phyloP scores from a whole-genome alignment of 495 filamentous ascomycete genomes.

The Podospora conica region DNA sequence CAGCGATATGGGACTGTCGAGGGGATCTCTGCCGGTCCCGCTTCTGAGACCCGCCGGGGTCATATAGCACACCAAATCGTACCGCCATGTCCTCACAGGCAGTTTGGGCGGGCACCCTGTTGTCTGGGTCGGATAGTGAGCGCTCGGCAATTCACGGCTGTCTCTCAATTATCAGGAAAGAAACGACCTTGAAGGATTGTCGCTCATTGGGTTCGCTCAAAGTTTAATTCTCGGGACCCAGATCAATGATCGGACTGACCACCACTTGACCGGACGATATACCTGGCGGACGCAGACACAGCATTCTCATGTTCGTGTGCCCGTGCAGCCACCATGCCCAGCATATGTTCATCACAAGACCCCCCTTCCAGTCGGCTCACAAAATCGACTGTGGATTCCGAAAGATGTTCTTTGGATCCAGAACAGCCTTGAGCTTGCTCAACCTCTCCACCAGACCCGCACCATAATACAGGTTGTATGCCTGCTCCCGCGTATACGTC shows the following conservation, averaged over 20 bases:
- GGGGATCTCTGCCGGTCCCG: neutral
- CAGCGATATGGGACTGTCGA: constrained; percentile 4
- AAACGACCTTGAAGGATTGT: neutral
- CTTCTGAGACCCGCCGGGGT: neutral
- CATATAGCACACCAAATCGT: neutral
- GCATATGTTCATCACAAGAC: neutral
- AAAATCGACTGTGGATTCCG: constrained; percentile 16
- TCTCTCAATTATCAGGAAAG: neutral
- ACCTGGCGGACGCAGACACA: neutral
- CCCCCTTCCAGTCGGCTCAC: neutral
- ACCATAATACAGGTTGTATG: constrained; percentile 14
- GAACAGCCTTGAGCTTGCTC: constrained; percentile 1
- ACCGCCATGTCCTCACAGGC: neutral
- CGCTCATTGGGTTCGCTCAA: neutral
- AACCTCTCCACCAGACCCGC: constrained; percentile 5
- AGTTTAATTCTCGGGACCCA: neutral
- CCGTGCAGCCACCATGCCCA: neutral
- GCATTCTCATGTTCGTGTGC: neutral
- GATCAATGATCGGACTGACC: neutral
- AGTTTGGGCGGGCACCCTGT: neutral
- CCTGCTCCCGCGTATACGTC: constrained; percentile 4
- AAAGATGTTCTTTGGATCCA: constrained; percentile 15
- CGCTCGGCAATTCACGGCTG: neutral
- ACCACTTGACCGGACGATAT: neutral
- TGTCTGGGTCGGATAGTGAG: neutral